Evolutionary conservation across 352 stramenopile species (phyloP).

Genomic region (Pythium scleroteichum): DNA sequence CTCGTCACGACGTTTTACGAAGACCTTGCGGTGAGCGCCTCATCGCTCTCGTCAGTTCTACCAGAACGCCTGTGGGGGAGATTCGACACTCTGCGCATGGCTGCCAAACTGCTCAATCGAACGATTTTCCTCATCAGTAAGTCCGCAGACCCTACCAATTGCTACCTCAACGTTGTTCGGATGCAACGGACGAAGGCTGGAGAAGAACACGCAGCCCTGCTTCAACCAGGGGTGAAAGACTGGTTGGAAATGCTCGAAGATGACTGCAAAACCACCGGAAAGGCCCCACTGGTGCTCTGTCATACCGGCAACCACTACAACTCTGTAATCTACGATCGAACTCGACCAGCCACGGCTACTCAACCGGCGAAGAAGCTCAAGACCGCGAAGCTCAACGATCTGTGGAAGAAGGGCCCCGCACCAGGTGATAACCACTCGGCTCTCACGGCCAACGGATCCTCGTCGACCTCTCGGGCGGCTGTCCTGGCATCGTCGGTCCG

Average conservation of each 20-base stretch:
- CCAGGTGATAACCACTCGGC: no score
- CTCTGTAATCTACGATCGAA: constrained; percentile 8
- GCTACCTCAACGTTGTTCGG: constrained; percentile 7
- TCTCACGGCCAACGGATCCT: no score
- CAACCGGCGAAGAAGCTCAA: no score
- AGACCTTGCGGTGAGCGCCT: constrained; percentile 5
- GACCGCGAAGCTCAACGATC: no score
- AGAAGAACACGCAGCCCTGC: neutral
- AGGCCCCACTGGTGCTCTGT: neutral
- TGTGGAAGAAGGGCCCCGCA: no score
- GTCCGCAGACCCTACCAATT: neutral
- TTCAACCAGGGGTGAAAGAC: constrained; percentile 1
- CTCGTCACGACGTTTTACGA: neutral
- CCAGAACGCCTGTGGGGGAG: constrained; percentile 1
- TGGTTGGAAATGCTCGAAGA: neutral
- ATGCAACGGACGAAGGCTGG: neutral
- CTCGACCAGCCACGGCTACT: no score
- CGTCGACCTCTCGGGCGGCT: no score
- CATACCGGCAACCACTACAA: constrained; percentile 8
- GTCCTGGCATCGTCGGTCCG: no score
- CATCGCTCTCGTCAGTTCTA: neutral
- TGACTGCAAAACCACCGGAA: neutral
- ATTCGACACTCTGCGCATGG: constrained; percentile 5
- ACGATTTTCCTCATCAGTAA: constrained; percentile 8
- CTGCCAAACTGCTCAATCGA: neutral